Conservation (phyloP, 805 yeast genomes). For the Kuraishia hungarica region DNA sequence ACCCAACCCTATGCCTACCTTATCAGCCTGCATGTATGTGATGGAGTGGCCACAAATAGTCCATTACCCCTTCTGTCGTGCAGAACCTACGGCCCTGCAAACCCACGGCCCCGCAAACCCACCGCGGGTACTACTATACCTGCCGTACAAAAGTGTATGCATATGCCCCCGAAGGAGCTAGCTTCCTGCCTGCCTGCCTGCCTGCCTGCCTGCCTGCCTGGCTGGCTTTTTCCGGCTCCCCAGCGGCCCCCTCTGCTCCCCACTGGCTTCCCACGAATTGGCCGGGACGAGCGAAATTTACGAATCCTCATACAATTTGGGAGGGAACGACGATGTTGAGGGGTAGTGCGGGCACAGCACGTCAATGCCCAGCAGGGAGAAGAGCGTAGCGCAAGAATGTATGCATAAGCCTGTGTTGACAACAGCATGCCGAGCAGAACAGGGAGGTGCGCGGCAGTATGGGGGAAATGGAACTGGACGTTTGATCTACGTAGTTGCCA, state of each 20-base stretch:
- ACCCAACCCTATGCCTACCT: background rate
- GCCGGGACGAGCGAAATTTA: too few species aligned
- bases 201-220: too few species aligned
- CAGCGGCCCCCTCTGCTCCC: too few species aligned
- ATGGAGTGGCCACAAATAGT: background rate
- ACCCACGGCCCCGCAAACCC: too few species aligned
- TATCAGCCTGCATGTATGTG: background rate
- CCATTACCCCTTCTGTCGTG: background rate
- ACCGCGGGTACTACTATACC: too few species aligned
- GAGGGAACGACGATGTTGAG: background rate
- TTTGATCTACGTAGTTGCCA: background rate
- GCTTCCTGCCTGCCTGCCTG: too few species aligned
- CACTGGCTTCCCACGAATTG: too few species aligned
- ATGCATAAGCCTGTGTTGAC: background rate
- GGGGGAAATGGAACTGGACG: background rate
- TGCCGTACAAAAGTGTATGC: too few species aligned
- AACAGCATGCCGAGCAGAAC: background rate
- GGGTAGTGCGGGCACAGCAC: background rate
- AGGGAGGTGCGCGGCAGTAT: background rate
- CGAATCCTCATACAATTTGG: background rate
- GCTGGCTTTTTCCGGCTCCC: too few species aligned
- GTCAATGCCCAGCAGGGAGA: background rate
- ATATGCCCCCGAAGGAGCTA: too few species aligned
- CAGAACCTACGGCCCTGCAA: too few species aligned
- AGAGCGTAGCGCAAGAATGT: background rate